Evolutionary conservation across 768 basidiomycete species (phyloP).

Genomic region (Serendipita sp.): DNA sequence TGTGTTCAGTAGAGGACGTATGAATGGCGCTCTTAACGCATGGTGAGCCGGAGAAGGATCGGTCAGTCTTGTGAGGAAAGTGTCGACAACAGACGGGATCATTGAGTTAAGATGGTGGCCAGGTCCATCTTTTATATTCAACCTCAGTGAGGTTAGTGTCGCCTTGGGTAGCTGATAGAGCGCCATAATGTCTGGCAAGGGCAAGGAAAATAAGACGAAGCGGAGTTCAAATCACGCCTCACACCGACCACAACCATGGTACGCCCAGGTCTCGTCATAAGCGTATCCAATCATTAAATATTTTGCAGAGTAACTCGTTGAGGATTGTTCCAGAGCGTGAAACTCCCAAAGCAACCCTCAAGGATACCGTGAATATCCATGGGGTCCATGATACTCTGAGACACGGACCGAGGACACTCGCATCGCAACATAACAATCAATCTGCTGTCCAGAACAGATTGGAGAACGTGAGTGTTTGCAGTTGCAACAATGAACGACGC

Average conservation of each 20-base stretch:
- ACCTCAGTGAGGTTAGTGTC: neutral
- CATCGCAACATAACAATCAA: constrained; percentile 50
- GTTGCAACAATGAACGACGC: too few species aligned
- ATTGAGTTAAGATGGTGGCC: neutral
- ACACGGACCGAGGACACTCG: constrained; percentile 70
- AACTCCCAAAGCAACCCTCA: constrained; percentile 45
- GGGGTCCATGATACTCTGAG: constrained; percentile 81
- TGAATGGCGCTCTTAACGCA: neutral
- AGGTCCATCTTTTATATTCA: neutral
- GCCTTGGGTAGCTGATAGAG: constrained; percentile 1
- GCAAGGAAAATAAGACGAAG: neutral
- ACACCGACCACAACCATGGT: neutral
- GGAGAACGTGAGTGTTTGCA: constrained; percentile 42
- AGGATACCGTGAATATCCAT: constrained; percentile 52
- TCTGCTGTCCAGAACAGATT: constrained; percentile 52
- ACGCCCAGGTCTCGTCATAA: neutral
- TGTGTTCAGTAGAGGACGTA: neutral
- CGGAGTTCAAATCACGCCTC: neutral
- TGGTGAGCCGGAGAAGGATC: neutral
- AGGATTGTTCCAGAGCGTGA: constrained; percentile 44
- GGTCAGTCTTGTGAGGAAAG: neutral
- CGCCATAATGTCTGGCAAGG: neutral
- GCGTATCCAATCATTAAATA: neutral
- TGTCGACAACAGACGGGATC: neutral
- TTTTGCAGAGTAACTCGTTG: constrained; percentile 23